A percentile compares a stretch with the other conserved stretches of the same genome.
phyloP scores from a whole-genome alignment of 257 asterid species.

The Ajuga chamaepitys region DNA sequence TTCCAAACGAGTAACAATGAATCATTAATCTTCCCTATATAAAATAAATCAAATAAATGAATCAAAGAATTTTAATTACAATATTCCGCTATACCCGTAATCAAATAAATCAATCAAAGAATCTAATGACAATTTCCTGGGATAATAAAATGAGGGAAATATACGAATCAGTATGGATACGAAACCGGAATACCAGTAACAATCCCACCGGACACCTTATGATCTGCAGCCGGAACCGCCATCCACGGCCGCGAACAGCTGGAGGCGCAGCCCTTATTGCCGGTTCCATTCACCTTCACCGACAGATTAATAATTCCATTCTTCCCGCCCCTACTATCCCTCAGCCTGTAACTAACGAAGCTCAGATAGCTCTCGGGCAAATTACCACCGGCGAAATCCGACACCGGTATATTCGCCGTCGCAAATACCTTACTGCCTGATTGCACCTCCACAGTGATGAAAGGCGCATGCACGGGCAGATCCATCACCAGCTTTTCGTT shows the following conservation, averaged over 20 bases:
- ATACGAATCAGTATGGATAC: conserved; percentile 6
- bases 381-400: conserved; percentile 64
- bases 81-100: background rate
- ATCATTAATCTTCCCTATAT: background rate
- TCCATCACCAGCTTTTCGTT: conserved; percentile 49
- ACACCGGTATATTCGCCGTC: conserved; percentile 42
- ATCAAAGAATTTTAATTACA: background rate
- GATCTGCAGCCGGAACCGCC: conserved; percentile 19
- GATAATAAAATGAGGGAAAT: background rate
- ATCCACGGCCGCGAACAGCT: conserved; percentile 30
- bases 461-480: conserved; percentile 46
- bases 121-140: background rate
- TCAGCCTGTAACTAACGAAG: conserved; percentile 71
- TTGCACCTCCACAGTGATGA: conserved; percentile 41
- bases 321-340: conserved; percentile 41
- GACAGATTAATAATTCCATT: conserved; percentile 78
- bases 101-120: background rate
- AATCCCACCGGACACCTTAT: conserved; percentile 10
- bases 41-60: background rate
- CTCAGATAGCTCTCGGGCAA: conserved; percentile 58
- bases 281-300: conserved; percentile 35
- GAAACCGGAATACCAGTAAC: conserved; percentile 59
- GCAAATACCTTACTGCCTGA: conserved; percentile 40
- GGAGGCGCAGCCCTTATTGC: conserved; percentile 17
- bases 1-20: too few relatives aligned